A percentile compares a stretch with the other conserved stretches of the same genome.
Conservation (phyloP, 352 stramenopile genomes). For the Globisporangium abappressorium region DNA sequence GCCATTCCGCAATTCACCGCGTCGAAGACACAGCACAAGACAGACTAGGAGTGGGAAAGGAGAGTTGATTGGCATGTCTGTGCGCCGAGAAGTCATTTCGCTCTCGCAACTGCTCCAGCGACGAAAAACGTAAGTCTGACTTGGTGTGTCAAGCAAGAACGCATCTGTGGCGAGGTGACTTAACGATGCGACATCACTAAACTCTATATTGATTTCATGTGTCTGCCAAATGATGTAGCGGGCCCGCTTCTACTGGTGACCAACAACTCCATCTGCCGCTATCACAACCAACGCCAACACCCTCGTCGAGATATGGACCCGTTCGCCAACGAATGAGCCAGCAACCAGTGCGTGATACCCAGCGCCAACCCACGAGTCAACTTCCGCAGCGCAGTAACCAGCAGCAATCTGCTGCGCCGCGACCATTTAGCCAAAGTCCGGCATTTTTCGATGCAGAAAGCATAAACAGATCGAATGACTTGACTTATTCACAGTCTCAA, state of each 20-base stretch:
- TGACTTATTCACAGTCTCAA: constrained; percentile 16
- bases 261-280: constrained; percentile 1
- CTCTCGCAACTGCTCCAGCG: constrained; percentile 72
- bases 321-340: constrained; percentile 10
- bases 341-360: constrained; percentile 6
- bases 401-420: background rate
- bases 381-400: background rate
- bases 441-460: constrained; percentile 11
- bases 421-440: constrained; percentile 6
- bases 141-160: constrained; percentile 3
- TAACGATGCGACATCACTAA: background rate
- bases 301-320: constrained; percentile 12
- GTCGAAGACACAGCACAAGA: background rate
- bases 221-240: background rate
- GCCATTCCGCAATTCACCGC: constrained; percentile 10
- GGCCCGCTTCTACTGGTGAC: background rate
- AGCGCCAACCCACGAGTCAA: background rate
- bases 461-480: background rate
- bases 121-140: constrained; percentile 28
- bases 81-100: constrained; percentile 66
- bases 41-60: background rate
- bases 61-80: constrained; percentile 35
- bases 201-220: background rate
- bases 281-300: constrained; percentile 9
- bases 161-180: background rate